phyloP scores from a whole-genome alignment of 2,329 filamentous ascomycete genomes.

The Trichoderma citrinoviride region DNA sequence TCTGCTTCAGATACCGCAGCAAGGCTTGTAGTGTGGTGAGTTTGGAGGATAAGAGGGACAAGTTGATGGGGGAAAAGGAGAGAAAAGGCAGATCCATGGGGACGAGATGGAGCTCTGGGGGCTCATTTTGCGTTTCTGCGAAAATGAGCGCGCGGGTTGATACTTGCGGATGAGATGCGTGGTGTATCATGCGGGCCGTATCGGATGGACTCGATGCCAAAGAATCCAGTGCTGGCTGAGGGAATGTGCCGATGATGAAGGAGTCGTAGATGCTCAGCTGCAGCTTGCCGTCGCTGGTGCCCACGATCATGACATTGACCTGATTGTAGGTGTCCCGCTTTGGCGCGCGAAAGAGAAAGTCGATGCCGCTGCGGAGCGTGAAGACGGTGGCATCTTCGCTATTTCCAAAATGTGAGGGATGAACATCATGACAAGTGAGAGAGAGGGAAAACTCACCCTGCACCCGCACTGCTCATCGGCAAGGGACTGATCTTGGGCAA shows the following conservation, averaged over 20 bases:
- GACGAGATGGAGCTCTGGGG: conserved; percentile 52
- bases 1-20: conserved; percentile 78
- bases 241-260: conserved; percentile 70
- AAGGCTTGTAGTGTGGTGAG: conserved; percentile 85
- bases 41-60: conserved; percentile 82
- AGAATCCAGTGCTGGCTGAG: conserved; percentile 41
- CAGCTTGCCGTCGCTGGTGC: conserved; percentile 66
- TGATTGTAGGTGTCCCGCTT: conserved; percentile 65
- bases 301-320: conserved; percentile 77
- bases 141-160: conserved; percentile 76
- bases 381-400: conserved; percentile 61
- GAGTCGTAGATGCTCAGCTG: conserved; percentile 84
- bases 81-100: conserved; percentile 84
- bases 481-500: conserved; percentile 74
- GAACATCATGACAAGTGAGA: background rate
- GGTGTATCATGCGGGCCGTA: conserved; percentile 45
- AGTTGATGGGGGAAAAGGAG: conserved; percentile 70
- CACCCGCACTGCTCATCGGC: conserved; percentile 58
- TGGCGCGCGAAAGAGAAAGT: conserved; percentile 64
- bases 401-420: background rate
- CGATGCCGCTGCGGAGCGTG: conserved; percentile 65
- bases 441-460: conserved; percentile 51
- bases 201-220: conserved; percentile 18
- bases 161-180: conserved; percentile 69
- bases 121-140: conserved; percentile 35